Percentiles rank a stretch among this genome's conserved stretches.
Evolutionary conservation across 2,329 filamentous ascomycete species (phyloP).

Genomic region (Clarireedia hainanense): DNA sequence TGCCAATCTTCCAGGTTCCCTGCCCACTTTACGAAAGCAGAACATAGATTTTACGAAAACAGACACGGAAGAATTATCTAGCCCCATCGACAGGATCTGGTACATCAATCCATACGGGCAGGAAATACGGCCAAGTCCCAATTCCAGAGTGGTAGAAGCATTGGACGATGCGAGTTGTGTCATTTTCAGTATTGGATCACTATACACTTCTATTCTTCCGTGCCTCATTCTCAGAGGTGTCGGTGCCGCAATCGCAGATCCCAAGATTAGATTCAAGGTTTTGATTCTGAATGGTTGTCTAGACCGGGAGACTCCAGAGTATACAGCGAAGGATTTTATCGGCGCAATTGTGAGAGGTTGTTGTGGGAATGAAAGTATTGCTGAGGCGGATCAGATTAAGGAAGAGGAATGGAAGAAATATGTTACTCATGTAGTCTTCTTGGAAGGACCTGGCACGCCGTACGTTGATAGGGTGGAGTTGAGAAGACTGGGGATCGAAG

Average conservation of each 20-base stretch:
- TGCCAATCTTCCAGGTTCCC: conserved; percentile 71
- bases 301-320: conserved; percentile 79
- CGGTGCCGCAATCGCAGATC: conserved; percentile 51
- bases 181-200: conserved; percentile 87
- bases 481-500: conserved; percentile 62
- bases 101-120: conserved; percentile 99
- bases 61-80: conserved; percentile 65
- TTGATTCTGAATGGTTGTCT: conserved; percentile 69
- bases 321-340: conserved; percentile 74
- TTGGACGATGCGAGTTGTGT: conserved; percentile 58
- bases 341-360: conserved; percentile 70
- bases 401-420: conserved; percentile 53
- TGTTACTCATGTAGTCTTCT: conserved; percentile 76
- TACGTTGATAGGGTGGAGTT: conserved; percentile 60
- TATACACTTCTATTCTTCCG: conserved; percentile 85
- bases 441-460: conserved; percentile 65
- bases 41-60: conserved; percentile 77
- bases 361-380: conserved; percentile 17
- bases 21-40: conserved; percentile 70
- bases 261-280: conserved; percentile 48
- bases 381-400: conserved; percentile 16
- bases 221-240: conserved; percentile 72
- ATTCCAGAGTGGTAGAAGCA: conserved; percentile 69
- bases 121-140: conserved; percentile 79
- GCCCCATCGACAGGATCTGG: conserved; percentile 77